Conservation (phyloP, 306 rosid species). For the Acacia melanoxylon region DNA sequence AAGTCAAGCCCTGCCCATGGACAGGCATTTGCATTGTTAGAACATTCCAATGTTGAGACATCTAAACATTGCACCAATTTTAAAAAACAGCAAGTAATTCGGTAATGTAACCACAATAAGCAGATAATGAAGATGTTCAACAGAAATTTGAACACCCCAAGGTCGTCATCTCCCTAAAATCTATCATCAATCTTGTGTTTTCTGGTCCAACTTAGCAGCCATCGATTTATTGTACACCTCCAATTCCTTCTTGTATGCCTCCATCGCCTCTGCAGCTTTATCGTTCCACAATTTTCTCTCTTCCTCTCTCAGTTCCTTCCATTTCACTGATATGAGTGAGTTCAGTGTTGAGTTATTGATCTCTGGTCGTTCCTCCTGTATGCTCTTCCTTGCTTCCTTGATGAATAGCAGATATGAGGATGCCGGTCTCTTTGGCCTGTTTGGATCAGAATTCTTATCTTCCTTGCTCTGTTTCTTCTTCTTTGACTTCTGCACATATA, state of each 20-base stretch:
- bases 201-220: constrained; percentile 32
- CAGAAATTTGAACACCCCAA: constrained; percentile 42
- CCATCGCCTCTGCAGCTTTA: constrained; percentile 82
- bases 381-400: constrained; percentile 72
- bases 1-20: too few relatives aligned
- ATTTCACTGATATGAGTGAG: constrained; percentile 73
- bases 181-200: background rate
- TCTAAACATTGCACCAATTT: too few relatives aligned
- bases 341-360: constrained; percentile 48
- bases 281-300: constrained; percentile 69
- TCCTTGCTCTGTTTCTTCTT: constrained; percentile 71
- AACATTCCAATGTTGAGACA: too few relatives aligned
- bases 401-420: constrained; percentile 73
- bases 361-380: constrained; percentile 65
- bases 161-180: background rate
- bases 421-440: constrained; percentile 89
- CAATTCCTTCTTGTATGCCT: constrained; percentile 71
- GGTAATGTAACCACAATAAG: background rate
- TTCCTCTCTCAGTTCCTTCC: constrained; percentile 90
- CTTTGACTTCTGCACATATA: constrained; percentile 64
- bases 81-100: too few relatives aligned
- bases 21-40: too few relatives aligned
- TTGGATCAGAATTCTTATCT: constrained; percentile 67
- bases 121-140: constrained; percentile 36
- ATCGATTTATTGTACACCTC: constrained; percentile 67